A percentile compares a stretch with the other conserved stretches of the same genome.
Evolutionary conservation across 2,329 filamentous ascomycete species (phyloP).

Genomic region (Phyllosticta citrichinensis): DNA sequence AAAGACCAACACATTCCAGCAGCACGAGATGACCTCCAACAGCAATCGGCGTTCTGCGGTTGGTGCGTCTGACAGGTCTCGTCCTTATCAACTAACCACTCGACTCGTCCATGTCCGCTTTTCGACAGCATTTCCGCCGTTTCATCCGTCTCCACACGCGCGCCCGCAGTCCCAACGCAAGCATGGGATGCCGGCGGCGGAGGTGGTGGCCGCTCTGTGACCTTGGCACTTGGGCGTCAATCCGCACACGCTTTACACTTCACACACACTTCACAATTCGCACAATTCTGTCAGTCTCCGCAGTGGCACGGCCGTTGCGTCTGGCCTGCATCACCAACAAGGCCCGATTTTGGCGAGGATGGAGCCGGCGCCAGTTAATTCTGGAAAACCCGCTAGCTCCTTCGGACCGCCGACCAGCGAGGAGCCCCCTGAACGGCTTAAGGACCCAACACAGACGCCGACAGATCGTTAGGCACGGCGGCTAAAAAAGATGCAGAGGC

Average conservation of each 20-base stretch:
- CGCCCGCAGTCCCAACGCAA: background rate
- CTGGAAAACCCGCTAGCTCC: background rate
- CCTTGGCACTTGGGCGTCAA: background rate
- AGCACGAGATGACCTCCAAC: conserved; percentile 1
- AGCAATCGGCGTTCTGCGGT: background rate
- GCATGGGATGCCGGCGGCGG: conserved; percentile 3
- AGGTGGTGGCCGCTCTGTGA: background rate
- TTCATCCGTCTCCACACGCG: conserved; percentile 5
- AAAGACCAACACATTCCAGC: background rate
- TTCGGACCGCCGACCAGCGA: background rate
- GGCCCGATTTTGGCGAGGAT: conserved; percentile 5
- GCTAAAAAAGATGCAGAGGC: conserved; percentile 4
- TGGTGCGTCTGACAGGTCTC: conserved; percentile 5
- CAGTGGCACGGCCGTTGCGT: conserved; percentile 10
- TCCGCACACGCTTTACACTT: background rate
- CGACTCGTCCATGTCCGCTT: background rate
- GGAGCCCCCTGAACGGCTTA: conserved; percentile 4
- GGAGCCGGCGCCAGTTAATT: conserved; percentile 1
- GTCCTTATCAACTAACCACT: background rate
- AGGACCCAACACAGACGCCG: conserved; percentile 2
- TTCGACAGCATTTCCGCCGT: conserved; percentile 8
- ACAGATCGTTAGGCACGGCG: conserved; percentile 9
- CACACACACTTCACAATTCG: background rate
- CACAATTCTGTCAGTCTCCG: conserved; percentile 8
- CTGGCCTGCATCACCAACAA: conserved; percentile 8